Evolutionary conservation across 139 green algal genomes (phyloP).

Genomic region (Chlamydomonas schloesseri): DNA sequence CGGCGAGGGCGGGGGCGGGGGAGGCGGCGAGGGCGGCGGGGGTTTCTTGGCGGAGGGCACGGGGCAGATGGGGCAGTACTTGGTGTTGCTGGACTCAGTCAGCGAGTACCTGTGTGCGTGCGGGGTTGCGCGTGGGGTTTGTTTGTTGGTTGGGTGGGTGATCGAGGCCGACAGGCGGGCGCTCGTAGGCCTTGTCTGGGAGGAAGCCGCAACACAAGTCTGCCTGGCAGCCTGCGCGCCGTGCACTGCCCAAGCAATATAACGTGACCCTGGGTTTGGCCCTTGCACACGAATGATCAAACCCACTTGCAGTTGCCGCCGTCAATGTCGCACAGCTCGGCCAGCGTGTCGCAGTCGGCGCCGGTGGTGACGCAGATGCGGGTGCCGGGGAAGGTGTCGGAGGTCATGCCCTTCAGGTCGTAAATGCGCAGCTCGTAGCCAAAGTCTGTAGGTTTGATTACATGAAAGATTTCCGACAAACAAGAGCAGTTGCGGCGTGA

Average conservation of each 20-base stretch:
- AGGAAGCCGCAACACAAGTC: too few relatives aligned
- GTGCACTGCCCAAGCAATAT: too few relatives aligned
- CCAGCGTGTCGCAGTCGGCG: background rate
- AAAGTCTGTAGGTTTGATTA: too few relatives aligned
- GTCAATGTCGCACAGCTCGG: background rate
- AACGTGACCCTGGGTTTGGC: too few relatives aligned
- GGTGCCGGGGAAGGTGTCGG: background rate
- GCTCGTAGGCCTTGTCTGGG: too few relatives aligned
- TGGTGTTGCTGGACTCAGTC: background rate
- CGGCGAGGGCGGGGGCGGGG: background rate
- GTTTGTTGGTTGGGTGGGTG: too few relatives aligned
- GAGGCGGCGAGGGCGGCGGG: background rate
- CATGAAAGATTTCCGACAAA: too few relatives aligned
- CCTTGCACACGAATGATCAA: too few relatives aligned
- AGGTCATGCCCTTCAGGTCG: background rate
- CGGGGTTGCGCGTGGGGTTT: too few relatives aligned
- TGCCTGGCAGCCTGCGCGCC: too few relatives aligned
- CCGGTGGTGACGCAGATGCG: background rate
- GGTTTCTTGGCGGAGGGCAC: background rate
- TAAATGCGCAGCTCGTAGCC: conserved; percentile 15
- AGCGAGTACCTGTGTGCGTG: conserved; percentile 1
- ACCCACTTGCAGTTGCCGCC: conserved; percentile 3
- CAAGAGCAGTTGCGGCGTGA: too few relatives aligned
- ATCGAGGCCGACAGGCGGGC: too few relatives aligned
- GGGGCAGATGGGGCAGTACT: conserved; percentile 26